Base-by-base conservation (phyloP, 225 moss, liverwort and hornwort species). In the Sphagnum tenellum region DNA sequence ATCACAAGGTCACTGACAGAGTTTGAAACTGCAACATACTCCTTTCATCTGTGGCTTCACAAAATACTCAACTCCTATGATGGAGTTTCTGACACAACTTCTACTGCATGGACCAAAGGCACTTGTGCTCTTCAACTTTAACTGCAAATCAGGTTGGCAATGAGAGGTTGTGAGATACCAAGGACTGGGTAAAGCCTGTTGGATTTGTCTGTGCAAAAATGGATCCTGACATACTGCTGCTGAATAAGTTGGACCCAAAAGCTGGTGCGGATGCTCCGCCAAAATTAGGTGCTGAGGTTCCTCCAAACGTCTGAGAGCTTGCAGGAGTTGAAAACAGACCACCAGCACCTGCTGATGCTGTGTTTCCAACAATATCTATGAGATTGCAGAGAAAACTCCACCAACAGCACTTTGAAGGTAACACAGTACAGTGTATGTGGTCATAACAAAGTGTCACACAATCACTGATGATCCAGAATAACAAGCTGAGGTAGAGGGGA, bases 211-310 rank as follows among this genome's bases (percentile, higher is more conserved):
- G 88, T 7, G 77, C 64, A 66, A 91, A 91, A 14, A 98, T 70
- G 29, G 93, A 88, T 54, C 87, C 72, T 5, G 87, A 76, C 62
- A 70, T 78, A 71, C 75, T 76, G 59, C 73, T 68, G 47, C 82
- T 89, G 49, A 98, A 98, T 9, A 93, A 72, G 67, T 77, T 93
- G 9, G 73, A 70, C 64, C 85, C 87, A 47, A 98, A 94, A 8
- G 78, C 77, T 44, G 78, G 59, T 57, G 76, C 29, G 29, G 29
- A 75, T 58, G 71, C 77, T 71, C 75, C 73, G 44, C 77, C 83
- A 62, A 79, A 81, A 13, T 47, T 67, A 5, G 76, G 69, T 70
- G 74, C 62, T 46, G 78, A 64, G 62, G 69, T 82, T 48, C 73
- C 48, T 61, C 82, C 82, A 59, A 82, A 82, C 4, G 77, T 12